Evolutionary conservation across 129 eudicot species (phyloP), one percentile per base, ranked within the genome.

Genomic region (Lactuca sativa): DNA sequence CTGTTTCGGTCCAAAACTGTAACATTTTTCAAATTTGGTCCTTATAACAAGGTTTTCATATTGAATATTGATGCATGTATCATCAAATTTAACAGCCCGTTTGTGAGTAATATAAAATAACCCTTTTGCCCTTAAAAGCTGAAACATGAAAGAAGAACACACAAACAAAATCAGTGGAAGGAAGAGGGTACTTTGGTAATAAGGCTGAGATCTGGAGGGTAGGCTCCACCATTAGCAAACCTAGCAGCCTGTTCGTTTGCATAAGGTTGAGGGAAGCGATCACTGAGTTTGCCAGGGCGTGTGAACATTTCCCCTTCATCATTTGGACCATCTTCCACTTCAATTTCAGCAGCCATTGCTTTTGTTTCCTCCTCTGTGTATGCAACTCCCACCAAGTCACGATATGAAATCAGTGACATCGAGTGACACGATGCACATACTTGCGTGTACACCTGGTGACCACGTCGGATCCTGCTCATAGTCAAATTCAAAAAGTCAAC

Each of bases 391-490:
- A 92, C 93, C 66, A 92, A 75, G 67, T 92, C 97, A 69, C 97
- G 90, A 47, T 88, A 92, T 17, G 97, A 92, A 62, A 92, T 79
- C 9, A 92, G 78, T 8, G 91, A 86, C 97, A 88, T 88, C 11
- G 97, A 92, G 71, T 92, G 97, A 66, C 96, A 92, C 18, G 97
- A 88, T 52, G 96, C 97, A 81, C 97, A 92, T 11, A 92, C 97
- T 84, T 92, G 95, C 59, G 79, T 83, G 76, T 88, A 92, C 66
- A 92, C 97, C 75, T 92, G 96, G 84, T 92, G 97, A 32, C 97
- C 97, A 67, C 97, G 93, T 38, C 97, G 90, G 74, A 92, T 88
- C 84, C 97, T 92, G 87, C 59, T 65, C 67, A 67, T 36, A 61
- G 54, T 41, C 9, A 74, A 52, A 60, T 12, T 9, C 34, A 67